These are phyloP conservation scores for Globisporangium camurandrum DNA, from an alignment of 352 stramenopile genomes.

Conservation along the genomic window DNA sequence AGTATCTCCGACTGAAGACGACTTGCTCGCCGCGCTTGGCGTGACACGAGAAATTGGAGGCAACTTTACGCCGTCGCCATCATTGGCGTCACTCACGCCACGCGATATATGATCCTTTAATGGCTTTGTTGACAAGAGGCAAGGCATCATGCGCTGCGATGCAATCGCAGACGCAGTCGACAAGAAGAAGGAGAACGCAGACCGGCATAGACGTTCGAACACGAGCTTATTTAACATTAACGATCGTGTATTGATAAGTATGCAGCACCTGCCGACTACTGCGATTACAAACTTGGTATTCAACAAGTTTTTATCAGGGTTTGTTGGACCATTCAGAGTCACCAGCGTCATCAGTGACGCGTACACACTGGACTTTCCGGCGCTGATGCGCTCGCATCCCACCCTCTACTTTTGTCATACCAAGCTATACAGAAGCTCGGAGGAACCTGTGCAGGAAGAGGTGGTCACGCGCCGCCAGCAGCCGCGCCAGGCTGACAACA, in stretches of 20 bases:
- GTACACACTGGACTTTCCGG: too few species aligned
- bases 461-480: too few species aligned
- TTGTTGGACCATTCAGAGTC: neutral
- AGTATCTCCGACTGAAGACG: too few species aligned
- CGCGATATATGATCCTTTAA: neutral
- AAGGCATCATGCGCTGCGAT: conserved; percentile 12
- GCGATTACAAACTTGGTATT: neutral
- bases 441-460: too few species aligned
- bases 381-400: too few species aligned
- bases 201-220: conserved; percentile 26
- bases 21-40: too few species aligned
- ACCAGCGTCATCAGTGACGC: neutral
- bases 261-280: neutral
- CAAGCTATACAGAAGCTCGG: too few species aligned
- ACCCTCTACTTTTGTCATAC: too few species aligned
- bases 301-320: neutral
- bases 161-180: conserved; percentile 2
- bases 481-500: too few species aligned
- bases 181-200: conserved; percentile 6
- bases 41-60: too few species aligned
- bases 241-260: conserved; percentile 20
- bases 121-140: neutral
- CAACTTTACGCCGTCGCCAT: neutral
- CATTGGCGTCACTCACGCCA: neutral
- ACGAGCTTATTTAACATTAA: conserved; percentile 43